Base-by-base conservation (phyloP, 1,284 basidiomycete species). In the Ustilago tritici region DNA sequence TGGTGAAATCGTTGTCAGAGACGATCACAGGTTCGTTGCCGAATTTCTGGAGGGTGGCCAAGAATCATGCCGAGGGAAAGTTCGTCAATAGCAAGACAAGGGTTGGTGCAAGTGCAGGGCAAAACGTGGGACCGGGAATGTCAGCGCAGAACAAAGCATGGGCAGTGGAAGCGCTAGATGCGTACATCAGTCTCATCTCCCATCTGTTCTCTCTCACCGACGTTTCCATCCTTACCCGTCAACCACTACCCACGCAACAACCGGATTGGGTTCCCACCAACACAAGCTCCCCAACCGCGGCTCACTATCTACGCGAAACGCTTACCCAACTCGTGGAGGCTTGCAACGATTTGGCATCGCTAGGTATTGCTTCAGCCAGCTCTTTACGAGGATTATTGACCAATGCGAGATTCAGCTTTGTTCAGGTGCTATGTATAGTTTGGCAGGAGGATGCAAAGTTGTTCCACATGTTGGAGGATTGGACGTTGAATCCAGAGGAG, bases 31-130 rank as follows among this genome's bases (percentile, higher is more conserved):
- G 87, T 23, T 90, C 92, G 1, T 89, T 99, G 53, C 95, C 95
- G 3, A 94, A 91, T 78, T 98, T 98, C 87, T 98, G 95, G 95
- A 92, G 92, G 79, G 93, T 99, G 50, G 92, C 93, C 1, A 94
- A 92, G 86, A 91, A 90, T 15, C 96, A 95, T 85, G 91, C 95
- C 87, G 95, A 97, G 52, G 82, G 82, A 19, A 80, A 80, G 32
- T 78, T 79, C 32, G 57, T 49, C 31, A 80, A 78, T 55, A 41
- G 34, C 59, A 66, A 65, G 32, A 47, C 57, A 12, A 31, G 63
- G 17, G 14, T 31, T 2, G 58, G 58, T 17, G 14, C 41, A 23
- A 35, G 60, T 8, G 23, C 63, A 15, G 36, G 46, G 8, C 58
- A 57, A 7, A 35, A 38, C 7, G 34, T 66, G 3, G 79, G 92